Evolutionary conservation across 192 early-diverging fungal genomes (phyloP).

Genomic region (Backusella tuberculispora): DNA sequence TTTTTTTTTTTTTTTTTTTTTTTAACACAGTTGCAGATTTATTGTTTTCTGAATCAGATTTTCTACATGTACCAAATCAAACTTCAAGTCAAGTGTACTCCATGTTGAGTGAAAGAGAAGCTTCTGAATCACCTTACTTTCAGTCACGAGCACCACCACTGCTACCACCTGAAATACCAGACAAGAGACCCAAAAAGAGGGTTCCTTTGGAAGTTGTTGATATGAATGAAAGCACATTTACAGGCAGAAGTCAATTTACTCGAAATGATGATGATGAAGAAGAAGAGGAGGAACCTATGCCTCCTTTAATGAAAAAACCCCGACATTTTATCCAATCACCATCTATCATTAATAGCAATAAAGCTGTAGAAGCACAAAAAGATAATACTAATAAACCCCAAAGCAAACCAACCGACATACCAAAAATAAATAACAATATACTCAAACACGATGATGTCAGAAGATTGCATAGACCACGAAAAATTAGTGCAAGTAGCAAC

Average conservation of each 20-base stretch:
- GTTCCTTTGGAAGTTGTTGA: not conserved
- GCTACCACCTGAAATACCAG: not conserved
- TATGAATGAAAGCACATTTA: not conserved
- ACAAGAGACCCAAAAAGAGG: not conserved
- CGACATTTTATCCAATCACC: not conserved
- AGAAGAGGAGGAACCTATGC: not conserved
- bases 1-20: not conserved
- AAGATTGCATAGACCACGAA: not conserved
- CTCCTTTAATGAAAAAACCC: not conserved
- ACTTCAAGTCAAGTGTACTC: not conserved
- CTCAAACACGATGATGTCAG: not conserved
- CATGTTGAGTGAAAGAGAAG: not conserved
- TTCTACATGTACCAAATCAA: not conserved
- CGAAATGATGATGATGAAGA: not conserved
- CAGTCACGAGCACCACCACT: not conserved
- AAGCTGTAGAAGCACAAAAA: not conserved
- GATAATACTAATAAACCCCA: too few species aligned
- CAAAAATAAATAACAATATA: too few species aligned
- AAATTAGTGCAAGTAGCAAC: not conserved
- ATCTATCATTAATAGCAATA: not conserved
- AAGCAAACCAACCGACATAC: too few species aligned
- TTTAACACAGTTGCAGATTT: conserved; percentile 2
- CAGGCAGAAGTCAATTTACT: not conserved
- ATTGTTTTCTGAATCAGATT: conserved; percentile 20
- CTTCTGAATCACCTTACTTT: not conserved